Percentiles rank a stretch among this genome's conserved stretches.
These are phyloP conservation scores for Curvularia eragrostidis DNA, from an alignment of 2,329 filamentous ascomycete species.

Conservation along the genomic window DNA sequence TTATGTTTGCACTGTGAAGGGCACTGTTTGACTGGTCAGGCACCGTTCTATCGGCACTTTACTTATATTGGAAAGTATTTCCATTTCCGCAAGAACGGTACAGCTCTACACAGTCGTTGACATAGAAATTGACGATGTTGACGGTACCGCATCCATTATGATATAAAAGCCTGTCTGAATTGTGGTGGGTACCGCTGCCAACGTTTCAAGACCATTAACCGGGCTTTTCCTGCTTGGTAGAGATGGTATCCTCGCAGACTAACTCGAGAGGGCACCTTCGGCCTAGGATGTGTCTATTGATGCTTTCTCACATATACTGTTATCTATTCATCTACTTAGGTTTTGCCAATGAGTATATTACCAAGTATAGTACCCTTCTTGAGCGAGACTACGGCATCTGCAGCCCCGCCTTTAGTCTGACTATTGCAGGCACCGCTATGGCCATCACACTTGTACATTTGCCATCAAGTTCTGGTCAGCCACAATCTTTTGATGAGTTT, in stretches of 20 bases:
- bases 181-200: conserved; percentile 50
- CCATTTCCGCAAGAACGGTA: conserved; percentile 56
- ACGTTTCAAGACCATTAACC: conserved; percentile 48
- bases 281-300: conserved; percentile 25
- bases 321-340: conserved; percentile 37
- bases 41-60: neutral
- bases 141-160: conserved; percentile 52
- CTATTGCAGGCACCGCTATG: conserved; percentile 34
- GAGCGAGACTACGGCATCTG: conserved; percentile 54
- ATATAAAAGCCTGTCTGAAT: conserved; percentile 50
- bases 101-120: conserved; percentile 47
- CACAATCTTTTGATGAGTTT: conserved; percentile 33
- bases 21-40: conserved; percentile 25
- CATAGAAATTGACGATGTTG: conserved; percentile 45
- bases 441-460: conserved; percentile 35
- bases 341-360: conserved; percentile 61
- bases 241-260: conserved; percentile 48
- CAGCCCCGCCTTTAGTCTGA: conserved; percentile 29
- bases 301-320: too few relatives aligned
- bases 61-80: conserved; percentile 5
- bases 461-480: conserved; percentile 36
- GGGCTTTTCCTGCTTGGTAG: conserved; percentile 40
- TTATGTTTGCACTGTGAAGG: conserved; percentile 55
- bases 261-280: conserved; percentile 56
- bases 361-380: conserved; percentile 57